A percentile compares a stretch with the other conserved stretches of the same genome.
These are phyloP conservation scores for Pseudogymnoascus sp. DNA, from an alignment of 2,329 filamentous ascomycete species.

Conservation along the genomic window DNA sequence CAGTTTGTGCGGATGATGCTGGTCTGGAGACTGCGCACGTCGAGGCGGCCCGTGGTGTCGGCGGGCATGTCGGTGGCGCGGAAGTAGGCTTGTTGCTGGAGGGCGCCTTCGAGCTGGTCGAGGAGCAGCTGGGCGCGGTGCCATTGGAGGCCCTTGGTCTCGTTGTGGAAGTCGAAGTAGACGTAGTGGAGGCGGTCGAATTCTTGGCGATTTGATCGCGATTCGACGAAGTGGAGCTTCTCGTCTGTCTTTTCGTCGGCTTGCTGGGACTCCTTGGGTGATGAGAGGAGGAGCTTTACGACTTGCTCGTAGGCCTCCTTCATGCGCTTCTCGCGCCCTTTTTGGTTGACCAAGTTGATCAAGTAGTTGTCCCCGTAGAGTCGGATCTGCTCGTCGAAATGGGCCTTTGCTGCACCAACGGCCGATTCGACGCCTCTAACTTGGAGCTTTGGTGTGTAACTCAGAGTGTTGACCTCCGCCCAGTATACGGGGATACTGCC, in stretches of 20 bases:
- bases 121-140: conserved; percentile 82
- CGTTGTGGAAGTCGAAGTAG: conserved; percentile 97
- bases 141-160: conserved; percentile 93
- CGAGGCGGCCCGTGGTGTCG: conserved; percentile 59
- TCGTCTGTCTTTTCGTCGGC: conserved; percentile 61
- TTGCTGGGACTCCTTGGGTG: conserved; percentile 56
- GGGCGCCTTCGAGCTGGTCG: conserved; percentile 67
- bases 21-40: conserved; percentile 72
- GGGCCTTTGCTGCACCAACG: conserved; percentile 66
- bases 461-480: conserved; percentile 89
- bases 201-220: conserved; percentile 44
- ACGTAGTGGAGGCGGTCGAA: conserved; percentile 88
- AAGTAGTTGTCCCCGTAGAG: conserved; percentile 95
- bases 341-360: conserved; percentile 95
- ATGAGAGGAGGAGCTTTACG: conserved; percentile 64
- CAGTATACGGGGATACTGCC: conserved; percentile 94
- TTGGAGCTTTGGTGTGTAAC: conserved; percentile 85
- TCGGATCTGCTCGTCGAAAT: conserved; percentile 88
- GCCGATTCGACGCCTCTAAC: conserved; percentile 78
- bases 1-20: conserved; percentile 95
- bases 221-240: conserved; percentile 72
- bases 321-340: conserved; percentile 77
- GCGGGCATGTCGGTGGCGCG: conserved; percentile 79
- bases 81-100: conserved; percentile 82
- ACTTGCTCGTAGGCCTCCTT: conserved; percentile 93